Evolutionary conservation across 2,329 filamentous ascomycete species (phyloP).

Genomic region (Exophiala calicioides): DNA sequence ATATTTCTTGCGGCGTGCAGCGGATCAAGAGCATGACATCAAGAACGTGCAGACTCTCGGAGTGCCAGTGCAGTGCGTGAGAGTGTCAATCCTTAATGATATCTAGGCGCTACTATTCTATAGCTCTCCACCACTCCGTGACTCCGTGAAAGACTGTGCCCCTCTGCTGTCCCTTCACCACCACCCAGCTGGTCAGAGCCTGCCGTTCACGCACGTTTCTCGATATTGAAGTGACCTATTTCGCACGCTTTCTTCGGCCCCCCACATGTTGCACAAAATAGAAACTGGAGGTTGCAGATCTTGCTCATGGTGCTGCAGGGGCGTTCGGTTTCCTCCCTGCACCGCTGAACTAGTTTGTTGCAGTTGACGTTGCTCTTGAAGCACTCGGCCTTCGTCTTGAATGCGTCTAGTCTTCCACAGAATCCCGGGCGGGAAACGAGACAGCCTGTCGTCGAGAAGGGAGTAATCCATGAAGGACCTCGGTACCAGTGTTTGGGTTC

Average conservation of each 20-base stretch:
- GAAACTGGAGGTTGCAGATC: conserved; percentile 14
- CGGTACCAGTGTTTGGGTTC: conserved; percentile 45
- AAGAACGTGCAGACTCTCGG: too few species aligned
- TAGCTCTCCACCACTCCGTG: too few species aligned
- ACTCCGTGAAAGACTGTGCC: too few species aligned
- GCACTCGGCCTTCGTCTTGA: conserved; percentile 13
- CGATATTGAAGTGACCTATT: conserved; percentile 6
- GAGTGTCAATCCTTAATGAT: too few species aligned
- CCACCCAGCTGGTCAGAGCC: too few species aligned
- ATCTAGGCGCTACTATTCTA: too few species aligned
- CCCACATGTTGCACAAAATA: conserved; percentile 13
- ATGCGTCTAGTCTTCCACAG: conserved; percentile 9
- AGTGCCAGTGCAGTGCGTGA: too few species aligned
- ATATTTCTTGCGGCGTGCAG: too few species aligned
- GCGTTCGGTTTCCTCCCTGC: neutral
- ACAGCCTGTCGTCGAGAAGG: conserved; percentile 14
- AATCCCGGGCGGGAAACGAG: conserved; percentile 10
- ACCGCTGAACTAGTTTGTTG: conserved; percentile 6
- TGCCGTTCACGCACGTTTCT: neutral
- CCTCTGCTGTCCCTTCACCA: too few species aligned
- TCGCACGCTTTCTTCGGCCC: conserved; percentile 7
- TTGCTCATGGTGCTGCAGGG: conserved; percentile 6
- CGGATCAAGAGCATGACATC: too few species aligned
- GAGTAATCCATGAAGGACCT: conserved; percentile 16
- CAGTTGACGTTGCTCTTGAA: conserved; percentile 15